Evolutionary conservation across 208 protist genomes (phyloP).

Genomic region (Leishmania arabica): DNA sequence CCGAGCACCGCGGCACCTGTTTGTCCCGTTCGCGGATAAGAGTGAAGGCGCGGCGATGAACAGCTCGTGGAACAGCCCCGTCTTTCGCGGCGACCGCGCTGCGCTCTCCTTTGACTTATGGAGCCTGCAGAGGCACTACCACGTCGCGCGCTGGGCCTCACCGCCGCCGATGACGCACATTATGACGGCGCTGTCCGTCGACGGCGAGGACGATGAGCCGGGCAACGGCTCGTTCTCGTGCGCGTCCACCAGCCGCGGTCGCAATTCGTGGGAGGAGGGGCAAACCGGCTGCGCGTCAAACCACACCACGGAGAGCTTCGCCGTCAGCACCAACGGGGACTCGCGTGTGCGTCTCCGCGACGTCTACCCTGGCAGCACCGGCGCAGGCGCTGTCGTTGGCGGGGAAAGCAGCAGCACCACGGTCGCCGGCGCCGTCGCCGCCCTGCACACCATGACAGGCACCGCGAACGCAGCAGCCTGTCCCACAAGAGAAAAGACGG

Average conservation of each 20-base stretch:
- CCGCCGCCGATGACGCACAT: slow-evolving; percentile 26
- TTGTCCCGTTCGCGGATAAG: slow-evolving; percentile 42
- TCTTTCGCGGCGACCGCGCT: slow-evolving; percentile 69
- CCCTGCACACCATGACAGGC: not conserved
- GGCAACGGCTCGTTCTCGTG: slow-evolving; percentile 24
- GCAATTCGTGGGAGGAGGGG: slow-evolving; percentile 31
- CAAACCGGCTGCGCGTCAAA: slow-evolving; percentile 30
- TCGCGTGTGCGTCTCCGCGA: slow-evolving; percentile 20
- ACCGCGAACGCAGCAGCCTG: not conserved
- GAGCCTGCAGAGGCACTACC: slow-evolving; percentile 50
- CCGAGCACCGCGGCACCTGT: slow-evolving; percentile 71
- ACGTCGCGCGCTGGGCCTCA: slow-evolving; percentile 39
- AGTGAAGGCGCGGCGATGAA: slow-evolving; percentile 67
- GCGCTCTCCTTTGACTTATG: slow-evolving; percentile 74
- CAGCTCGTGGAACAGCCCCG: slow-evolving; percentile 62
- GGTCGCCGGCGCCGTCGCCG: not conserved
- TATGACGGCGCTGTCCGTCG: slow-evolving; percentile 14
- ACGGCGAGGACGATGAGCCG: slow-evolving; percentile 18
- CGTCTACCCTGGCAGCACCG: slow-evolving; percentile 9
- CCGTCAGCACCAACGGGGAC: slow-evolving; percentile 31
- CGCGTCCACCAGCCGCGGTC: slow-evolving; percentile 25
- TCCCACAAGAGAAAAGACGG: not conserved
- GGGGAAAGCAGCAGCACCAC: not conserved
- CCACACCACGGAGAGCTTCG: slow-evolving; percentile 19
- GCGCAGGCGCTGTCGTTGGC: not conserved